A percentile compares a stretch with the other conserved stretches of the same genome.
Conservation (phyloP, 495 filamentous ascomycete genomes). For the Lasiosphaeria hispida region DNA sequence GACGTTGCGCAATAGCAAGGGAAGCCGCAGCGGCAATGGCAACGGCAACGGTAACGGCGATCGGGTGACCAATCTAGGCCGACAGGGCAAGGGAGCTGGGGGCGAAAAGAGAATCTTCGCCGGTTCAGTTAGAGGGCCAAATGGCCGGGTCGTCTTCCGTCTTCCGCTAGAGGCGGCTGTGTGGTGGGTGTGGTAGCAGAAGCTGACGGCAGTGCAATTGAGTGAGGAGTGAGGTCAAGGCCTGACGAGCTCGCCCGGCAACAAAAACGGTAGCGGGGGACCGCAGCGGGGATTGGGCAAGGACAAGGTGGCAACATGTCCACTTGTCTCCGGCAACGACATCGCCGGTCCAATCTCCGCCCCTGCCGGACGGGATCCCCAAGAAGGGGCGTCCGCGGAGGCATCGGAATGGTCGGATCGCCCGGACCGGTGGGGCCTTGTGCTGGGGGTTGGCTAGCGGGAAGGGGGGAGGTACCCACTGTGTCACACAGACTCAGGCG, state of each 20-base stretch:
- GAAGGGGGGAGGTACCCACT: neutral
- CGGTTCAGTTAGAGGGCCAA: too few relatives aligned
- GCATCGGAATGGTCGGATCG: conserved; percentile 28
- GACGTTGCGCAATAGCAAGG: too few relatives aligned
- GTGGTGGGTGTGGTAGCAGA: neutral
- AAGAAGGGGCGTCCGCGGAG: conserved; percentile 16
- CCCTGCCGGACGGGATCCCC: conserved; percentile 15
- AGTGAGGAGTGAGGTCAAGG: conserved; percentile 9
- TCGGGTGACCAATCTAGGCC: too few relatives aligned
- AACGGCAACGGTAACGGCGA: too few relatives aligned
- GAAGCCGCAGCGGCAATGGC: too few relatives aligned
- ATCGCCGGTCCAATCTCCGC: conserved; percentile 18
- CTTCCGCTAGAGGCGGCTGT: neutral
- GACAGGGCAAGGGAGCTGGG: too few relatives aligned
- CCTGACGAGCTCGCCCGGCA: neutral
- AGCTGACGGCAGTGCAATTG: conserved; percentile 3
- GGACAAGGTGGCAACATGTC: neutral
- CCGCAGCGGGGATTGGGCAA: conserved; percentile 9
- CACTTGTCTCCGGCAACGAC: conserved; percentile 12
- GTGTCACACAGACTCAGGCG: neutral
- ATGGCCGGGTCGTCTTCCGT: too few relatives aligned
- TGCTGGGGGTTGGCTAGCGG: neutral
- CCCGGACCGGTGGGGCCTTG: conserved; percentile 20
- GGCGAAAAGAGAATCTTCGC: too few relatives aligned
- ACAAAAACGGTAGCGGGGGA: neutral